Evolutionary conservation across 345 rosid genomes (phyloP).

Genomic region (Salix viminalis): DNA sequence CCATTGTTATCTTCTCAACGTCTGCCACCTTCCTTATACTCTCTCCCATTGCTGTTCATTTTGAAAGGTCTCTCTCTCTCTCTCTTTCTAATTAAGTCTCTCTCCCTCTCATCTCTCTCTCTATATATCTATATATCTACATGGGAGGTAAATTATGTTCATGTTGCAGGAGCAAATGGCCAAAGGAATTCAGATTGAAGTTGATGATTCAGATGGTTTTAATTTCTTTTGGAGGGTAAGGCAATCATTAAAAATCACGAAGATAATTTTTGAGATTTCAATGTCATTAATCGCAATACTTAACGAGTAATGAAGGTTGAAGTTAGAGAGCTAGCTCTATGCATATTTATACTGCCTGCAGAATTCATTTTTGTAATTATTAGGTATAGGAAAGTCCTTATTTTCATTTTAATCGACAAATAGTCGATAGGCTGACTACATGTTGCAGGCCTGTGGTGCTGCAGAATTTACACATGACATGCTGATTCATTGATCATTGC

Average conservation of each 20-base stretch:
- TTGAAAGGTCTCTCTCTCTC: slow-evolving; percentile 55
- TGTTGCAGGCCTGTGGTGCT: no score
- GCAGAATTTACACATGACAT: no score
- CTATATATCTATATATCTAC: no score
- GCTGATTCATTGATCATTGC: background rate
- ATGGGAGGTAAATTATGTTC: background rate
- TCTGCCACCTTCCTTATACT: slow-evolving; percentile 67
- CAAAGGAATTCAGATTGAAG: slow-evolving; percentile 44
- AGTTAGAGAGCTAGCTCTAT: no score
- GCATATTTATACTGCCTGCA: background rate
- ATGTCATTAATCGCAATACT: background rate
- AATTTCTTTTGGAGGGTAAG: slow-evolving; percentile 79
- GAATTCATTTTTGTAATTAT: background rate
- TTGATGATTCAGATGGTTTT: slow-evolving; percentile 58
- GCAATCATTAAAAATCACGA: background rate
- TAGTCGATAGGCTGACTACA: no score
- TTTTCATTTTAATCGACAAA: no score
- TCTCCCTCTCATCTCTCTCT: no score
- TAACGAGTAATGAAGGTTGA: background rate
- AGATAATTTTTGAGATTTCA: background rate
- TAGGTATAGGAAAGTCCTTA: no score
- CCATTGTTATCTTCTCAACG: slow-evolving; percentile 64
- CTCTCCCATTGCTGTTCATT: slow-evolving; percentile 59
- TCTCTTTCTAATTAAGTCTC: background rate
- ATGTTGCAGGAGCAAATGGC: slow-evolving; percentile 69